Percentiles rank a stretch among this genome's conserved stretches.
phyloP scores from a whole-genome alignment of 2,329 filamentous ascomycete genomes.

The Fusarium sp. region DNA sequence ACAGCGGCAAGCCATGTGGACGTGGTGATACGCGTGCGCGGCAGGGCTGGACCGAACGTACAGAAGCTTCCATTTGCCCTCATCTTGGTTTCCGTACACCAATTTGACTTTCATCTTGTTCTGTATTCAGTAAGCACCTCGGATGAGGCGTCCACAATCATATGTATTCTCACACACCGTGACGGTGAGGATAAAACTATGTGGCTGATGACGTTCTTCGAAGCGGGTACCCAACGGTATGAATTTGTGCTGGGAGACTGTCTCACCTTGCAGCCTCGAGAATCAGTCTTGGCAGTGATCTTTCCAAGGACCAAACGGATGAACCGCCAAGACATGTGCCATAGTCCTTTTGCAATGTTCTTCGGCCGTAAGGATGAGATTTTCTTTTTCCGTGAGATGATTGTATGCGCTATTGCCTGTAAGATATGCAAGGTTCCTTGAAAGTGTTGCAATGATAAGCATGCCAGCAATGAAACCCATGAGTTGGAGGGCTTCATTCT shows the following conservation, averaged over 20 bases:
- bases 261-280: neutral
- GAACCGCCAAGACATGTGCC: neutral
- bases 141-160: neutral
- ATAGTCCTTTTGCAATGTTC: neutral
- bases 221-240: neutral
- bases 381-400: neutral
- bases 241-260: neutral
- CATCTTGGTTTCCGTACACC: slow-evolving; percentile 3
- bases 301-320: neutral
- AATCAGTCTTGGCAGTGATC: neutral
- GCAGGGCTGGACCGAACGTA: slow-evolving; percentile 9
- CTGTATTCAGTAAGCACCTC: slow-evolving; percentile 6
- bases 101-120: slow-evolving; percentile 1
- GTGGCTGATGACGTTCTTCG: slow-evolving; percentile 20
- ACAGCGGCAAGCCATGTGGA: slow-evolving; percentile 27
- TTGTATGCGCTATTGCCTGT: neutral
- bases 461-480: neutral
- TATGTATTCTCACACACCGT: neutral
- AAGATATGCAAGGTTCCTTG: slow-evolving; percentile 3
- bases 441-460: slow-evolving; percentile 4
- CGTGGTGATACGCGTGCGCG: slow-evolving; percentile 11
- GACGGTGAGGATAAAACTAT: slow-evolving; percentile 2
- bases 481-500: slow-evolving; percentile 27
- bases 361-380: slow-evolving; percentile 14
- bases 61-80: slow-evolving; percentile 1